Base-by-base conservation (phyloP, 345 rosid genomes). In the Eutrema yunnanense region DNA sequence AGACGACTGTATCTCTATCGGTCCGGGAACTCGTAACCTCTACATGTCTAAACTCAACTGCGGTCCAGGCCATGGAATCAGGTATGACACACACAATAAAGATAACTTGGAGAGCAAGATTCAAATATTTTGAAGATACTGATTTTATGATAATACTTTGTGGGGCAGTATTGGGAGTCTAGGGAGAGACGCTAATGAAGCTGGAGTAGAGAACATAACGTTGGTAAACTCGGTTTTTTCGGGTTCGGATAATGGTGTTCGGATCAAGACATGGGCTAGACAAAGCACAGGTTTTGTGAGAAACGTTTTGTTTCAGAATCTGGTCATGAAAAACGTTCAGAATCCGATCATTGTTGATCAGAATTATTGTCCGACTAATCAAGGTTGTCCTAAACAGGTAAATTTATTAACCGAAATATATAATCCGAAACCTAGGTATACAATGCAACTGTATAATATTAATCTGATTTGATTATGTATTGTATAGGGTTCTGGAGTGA, bases 31-130 rank as follows among this genome's bases (percentile, higher is more conserved):
- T 44, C 65, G 78, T 33, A 81, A 84, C 50, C 54, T 82, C 36
- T 72, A 73, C 72, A 78, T 87, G 52, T 72, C 81, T 51, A 65
- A 74, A 22, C 72, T 85, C 22, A 51, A 73, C 3, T 87, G 92
- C 38, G 92, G 92, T 59, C 92, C 92, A 13, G 92, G 92, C 51
- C 92, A 85, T 29, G 90, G 88, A 9, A 77, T 86, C 27, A 86
- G 89, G 86, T 83, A 61, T 22, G 26, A 19, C 6, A 51, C 0
- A 4, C 26, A 22, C 26, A 22, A 16, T 16, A 16, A 16, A 42
- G 34, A 41, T 50, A 22, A 9, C 60, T 57, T 65, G 77, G 11
- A 16, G 0, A 16, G 52, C 52, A 73, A 65, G 72, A 33, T 38
- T 65, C 37, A 48, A 12, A 49, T 49, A 0, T 57, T 14, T 16